These are phyloP conservation scores for Scutellaria barbata DNA, from an alignment of 257 asterid species.

Conservation along the genomic window DNA sequence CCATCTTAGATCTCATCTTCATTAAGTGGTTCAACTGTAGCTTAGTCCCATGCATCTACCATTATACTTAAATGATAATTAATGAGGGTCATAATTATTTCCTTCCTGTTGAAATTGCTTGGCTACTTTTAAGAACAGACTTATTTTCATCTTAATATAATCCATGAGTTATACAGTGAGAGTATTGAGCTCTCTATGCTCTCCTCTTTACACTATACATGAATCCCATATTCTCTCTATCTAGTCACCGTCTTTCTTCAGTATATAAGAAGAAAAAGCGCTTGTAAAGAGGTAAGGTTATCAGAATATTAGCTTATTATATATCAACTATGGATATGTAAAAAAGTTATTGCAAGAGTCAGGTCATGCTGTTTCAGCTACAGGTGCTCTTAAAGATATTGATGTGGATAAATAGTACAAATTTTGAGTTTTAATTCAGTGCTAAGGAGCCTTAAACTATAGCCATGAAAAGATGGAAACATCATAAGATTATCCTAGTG, in stretches of 20 bases:
- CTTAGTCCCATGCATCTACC: too few relatives aligned
- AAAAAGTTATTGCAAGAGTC: background rate
- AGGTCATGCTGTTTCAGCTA: background rate
- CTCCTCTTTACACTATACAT: background rate
- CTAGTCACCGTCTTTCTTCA: background rate
- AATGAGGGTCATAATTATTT: background rate
- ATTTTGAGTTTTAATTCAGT: background rate
- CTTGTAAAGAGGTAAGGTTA: background rate
- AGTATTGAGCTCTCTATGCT: background rate
- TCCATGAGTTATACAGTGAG: background rate
- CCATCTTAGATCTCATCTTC: background rate
- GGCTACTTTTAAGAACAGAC: background rate
- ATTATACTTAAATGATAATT: background rate
- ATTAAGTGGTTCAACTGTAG: background rate
- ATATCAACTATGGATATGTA: background rate
- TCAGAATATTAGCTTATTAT: background rate
- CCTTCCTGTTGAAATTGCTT: background rate
- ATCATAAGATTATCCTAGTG: background rate
- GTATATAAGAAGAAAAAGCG: background rate
- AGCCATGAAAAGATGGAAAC: constrained; percentile 8
- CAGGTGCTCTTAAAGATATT: background rate
- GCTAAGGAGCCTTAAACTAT: too few relatives aligned
- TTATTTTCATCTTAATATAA: background rate
- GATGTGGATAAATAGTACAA: background rate
- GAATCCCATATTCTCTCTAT: background rate